Evolutionary conservation across 768 basidiomycete genomes (phyloP).

Genomic region (Suillus ampliporus): DNA sequence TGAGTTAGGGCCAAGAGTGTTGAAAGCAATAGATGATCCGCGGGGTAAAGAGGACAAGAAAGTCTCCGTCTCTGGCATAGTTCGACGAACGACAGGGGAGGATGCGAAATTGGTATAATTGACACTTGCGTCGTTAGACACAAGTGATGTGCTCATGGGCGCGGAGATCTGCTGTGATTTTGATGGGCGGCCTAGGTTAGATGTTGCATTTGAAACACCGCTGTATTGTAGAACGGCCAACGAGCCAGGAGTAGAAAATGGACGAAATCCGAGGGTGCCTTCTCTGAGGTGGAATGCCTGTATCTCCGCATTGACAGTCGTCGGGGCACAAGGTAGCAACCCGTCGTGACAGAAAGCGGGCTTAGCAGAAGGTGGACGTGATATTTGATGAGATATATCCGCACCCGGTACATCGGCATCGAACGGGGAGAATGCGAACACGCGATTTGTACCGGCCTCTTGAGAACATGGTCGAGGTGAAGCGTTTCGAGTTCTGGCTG

Average conservation of each 20-base stretch:
- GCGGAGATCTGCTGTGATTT: not conserved
- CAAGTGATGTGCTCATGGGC: not conserved
- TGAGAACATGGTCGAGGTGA: conserved; percentile 5
- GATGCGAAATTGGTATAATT: not conserved
- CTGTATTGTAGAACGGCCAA: not conserved
- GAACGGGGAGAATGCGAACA: conserved; percentile 38
- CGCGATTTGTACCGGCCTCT: conserved; percentile 1
- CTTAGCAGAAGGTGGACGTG: not conserved
- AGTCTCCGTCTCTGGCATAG: not conserved
- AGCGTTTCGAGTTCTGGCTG: conserved; percentile 8
- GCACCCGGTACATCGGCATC: conserved; percentile 10
- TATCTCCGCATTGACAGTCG: not conserved
- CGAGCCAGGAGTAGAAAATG: conserved; percentile 3
- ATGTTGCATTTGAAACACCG: not conserved
- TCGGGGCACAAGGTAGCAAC: not conserved
- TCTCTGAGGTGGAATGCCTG: not conserved
- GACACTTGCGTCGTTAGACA: not conserved
- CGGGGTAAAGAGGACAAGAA: not conserved
- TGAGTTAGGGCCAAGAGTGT: not conserved
- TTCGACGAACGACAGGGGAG: not conserved
- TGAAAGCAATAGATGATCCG: not conserved
- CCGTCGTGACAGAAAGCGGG: not conserved
- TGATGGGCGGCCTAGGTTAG: not conserved
- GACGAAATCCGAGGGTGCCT: not conserved
- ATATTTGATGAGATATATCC: not conserved